Percentiles rank a stretch among this genome's conserved stretches.
phyloP scores from a whole-genome alignment of 176 grass and related monocot species.

The Eragrostis nindensis region DNA sequence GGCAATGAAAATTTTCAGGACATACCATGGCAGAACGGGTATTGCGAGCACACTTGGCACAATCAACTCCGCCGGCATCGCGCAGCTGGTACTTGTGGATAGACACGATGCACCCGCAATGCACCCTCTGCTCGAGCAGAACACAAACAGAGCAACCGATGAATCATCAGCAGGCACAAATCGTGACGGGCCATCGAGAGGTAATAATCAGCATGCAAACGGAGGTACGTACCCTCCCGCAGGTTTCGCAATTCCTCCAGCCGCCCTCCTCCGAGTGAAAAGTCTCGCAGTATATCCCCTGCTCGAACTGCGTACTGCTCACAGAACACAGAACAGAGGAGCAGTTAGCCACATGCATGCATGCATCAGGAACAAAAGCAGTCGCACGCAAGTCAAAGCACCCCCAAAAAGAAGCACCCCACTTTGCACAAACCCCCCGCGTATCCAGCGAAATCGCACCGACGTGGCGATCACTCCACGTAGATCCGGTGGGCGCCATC shows the following conservation, averaged over 20 bases:
- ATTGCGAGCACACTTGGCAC: slow-evolving; percentile 73
- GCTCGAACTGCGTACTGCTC: slow-evolving; percentile 65
- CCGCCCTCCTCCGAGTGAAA: slow-evolving; percentile 86
- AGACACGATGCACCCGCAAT: slow-evolving; percentile 98
- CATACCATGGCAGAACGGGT: slow-evolving; percentile 50
- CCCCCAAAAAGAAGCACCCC: slow-evolving; percentile 9
- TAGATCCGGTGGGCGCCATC: slow-evolving; percentile 64
- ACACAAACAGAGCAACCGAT: slow-evolving; percentile 18
- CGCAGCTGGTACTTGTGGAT: slow-evolving; percentile 70
- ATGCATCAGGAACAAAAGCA: slow-evolving; percentile 47
- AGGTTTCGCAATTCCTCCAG: slow-evolving; percentile 93
- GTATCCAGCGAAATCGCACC: slow-evolving; percentile 39
- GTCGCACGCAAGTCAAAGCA: slow-evolving; percentile 63
- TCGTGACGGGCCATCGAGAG: not conserved
- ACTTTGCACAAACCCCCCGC: slow-evolving; percentile 53
- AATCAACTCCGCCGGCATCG: slow-evolving; percentile 93
- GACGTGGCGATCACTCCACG: slow-evolving; percentile 62
- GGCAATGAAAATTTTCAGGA: not conserved
- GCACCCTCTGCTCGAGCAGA: slow-evolving; percentile 63
- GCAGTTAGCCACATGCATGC: slow-evolving; percentile 39
- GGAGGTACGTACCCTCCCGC: slow-evolving; percentile 71
- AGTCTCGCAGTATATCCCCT: slow-evolving; percentile 93
- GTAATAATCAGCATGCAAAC: slow-evolving; percentile 25
- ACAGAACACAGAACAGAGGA: slow-evolving; percentile 32
- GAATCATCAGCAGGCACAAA: slow-evolving; percentile 21